Evolutionary conservation across 306 rosid species (phyloP), one percentile per base, ranked within the genome.

Genomic region (Quercus suber): DNA sequence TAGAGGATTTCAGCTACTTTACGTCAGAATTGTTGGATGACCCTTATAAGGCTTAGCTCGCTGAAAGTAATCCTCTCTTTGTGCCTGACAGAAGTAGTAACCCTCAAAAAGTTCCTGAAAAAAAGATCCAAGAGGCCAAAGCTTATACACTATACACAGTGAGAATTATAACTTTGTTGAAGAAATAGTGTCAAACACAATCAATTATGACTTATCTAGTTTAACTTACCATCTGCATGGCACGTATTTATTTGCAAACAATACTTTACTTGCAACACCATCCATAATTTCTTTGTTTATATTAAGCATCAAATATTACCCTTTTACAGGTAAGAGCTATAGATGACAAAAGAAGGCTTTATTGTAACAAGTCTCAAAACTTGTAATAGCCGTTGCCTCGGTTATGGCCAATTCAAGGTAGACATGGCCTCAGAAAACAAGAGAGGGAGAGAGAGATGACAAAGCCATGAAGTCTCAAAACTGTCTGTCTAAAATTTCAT

Each of bases 11-110:
- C 73, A 35, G 5, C 51, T 37, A 6, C 43, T 79, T 83, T 87
- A 95, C 99, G 94, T 85, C 69, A 82, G 80, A 86, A 95, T 95
- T 31, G 99, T 95, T 68, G 98, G 98, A 86, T 95, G 98, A 64
- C 68, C 93, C 75, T 84, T 89, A 75, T 90, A 81, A 45, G 98
- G 96, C 92, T 89, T 89, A 83, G 99, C 98, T 85, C 92, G 84
- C 73, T 83, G 91, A 84, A 92, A 43, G 89, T 74, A 93, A 73
- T 91, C 98, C 86, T 82, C 98, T 80, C 89, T 88, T 82, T 95
- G 97, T 80, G 97, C 99, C 83, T 95, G 98, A 83, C 99, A 95
- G 86, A 95, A 95, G 90, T 91, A 95, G 85, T 85, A 87, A 79
- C 98, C 97, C 87, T 95, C 98, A 80, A 95, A 95, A 81, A 95